Evolutionary conservation across 2,329 filamentous ascomycete genomes (phyloP), one percentile per base, ranked within the genome.

Genomic region (Nemania bipapillata): DNA sequence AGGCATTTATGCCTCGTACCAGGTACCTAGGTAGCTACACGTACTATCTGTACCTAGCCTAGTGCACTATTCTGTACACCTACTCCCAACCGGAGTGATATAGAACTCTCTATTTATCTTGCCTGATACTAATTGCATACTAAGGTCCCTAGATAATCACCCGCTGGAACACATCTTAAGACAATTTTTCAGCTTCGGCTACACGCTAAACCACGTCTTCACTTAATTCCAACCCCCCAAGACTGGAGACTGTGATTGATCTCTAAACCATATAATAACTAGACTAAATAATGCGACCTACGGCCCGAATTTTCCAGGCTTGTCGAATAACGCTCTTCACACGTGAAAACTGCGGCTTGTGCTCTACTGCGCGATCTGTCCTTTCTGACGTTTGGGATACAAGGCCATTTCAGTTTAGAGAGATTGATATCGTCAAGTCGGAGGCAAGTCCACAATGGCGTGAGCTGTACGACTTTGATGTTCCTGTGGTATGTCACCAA

Each of bases 401-500:
- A 30, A 83, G 90, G 28, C 90, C 89, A 0, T 93, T 94, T 79
- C 85, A 85, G 20, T 93, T 89, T 79, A 83, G 84, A 7, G 91
- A 94, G 78, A 83, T 92, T 69, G 86, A 94, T 76, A 88, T 94
- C 56, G 88, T 92, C 80, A 85, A 86, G 56, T 83, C 86, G 0
- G 86, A 88, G 28, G 85, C 86, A 17, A 86, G 88, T 70, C 81
- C 83, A 26, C 69, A 63, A 3, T 95, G 92, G 92, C 89, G 87
- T 75, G 85, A 90, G 56, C 76, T 93, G 0, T 95, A 95, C 77
- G 92, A 94, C 66, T 92, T 94, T 77, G 92, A 95, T 73, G 92
- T 92, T 7, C 92, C 92, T 0, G 92, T 94, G 76, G 92, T 94
- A 82, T 75, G 85, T 79, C 20, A 20, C 49, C n/a, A 22, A 26